Evolutionary conservation across 768 basidiomycete genomes (phyloP), one percentile per base, ranked within the genome.

Genomic region (Phanerochaete carnosa): DNA sequence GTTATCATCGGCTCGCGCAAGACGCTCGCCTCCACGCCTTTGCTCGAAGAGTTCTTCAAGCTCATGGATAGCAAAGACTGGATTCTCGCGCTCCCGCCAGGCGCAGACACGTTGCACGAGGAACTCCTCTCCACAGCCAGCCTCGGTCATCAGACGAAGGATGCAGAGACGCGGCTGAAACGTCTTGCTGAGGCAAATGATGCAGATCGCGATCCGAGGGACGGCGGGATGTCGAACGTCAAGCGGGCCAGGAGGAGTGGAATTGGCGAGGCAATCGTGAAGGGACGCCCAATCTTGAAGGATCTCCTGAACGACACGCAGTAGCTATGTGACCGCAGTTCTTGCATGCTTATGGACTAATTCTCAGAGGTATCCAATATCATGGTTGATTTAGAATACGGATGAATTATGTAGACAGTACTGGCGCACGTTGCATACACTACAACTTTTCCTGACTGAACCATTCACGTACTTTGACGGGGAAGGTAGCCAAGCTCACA

Each of bases 1-100:
- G 80, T 98, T 72, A 89, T 99, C 60, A 80, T 99, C 66, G 96
- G 97, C 3, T 95, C 94, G 0, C 81, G 88, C 45, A 82, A 76
- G 67, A 99, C 96, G 1, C 79, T 99, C 11, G 72, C 83, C 45
- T 69, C 72, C 28, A 81, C 83, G 0, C 73, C 85, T 0, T 72
- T 97, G 30, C 75, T 98, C 37, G 70, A 75, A 1, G 83, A 89
- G 28, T 95, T 98, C 74, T 85, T 98, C 64, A 70, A 75, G 11
- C 77, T 98, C 52, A 88, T 97, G 85, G 82, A 90, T 11, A 76
- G 70, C 28, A 80, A 78, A 54, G 75, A 76, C 0, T 98, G 97
- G 97, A 82, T 92, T 30, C 73, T 90, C 46, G 62, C 65, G 12
- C 76, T 97, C 51, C 82, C 80, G 0, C 64, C 75, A 3, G 76